Percentiles rank a stretch among this genome's conserved stretches.
phyloP scores from a whole-genome alignment of 257 asterid genomes.

The Linaria vulgaris region DNA sequence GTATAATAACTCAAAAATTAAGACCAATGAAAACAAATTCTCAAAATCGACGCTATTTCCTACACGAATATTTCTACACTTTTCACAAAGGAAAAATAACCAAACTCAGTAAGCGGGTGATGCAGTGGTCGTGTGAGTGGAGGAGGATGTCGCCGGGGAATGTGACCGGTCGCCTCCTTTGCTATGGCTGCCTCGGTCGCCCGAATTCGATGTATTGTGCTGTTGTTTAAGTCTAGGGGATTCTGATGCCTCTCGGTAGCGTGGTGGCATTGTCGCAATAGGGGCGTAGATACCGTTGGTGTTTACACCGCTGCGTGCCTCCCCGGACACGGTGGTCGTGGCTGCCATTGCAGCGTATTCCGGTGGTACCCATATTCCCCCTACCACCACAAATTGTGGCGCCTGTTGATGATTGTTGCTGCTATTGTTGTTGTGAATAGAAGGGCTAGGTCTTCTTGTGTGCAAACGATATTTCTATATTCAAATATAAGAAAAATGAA shows the following conservation, averaged over 20 bases:
- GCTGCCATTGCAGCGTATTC: slow-evolving; percentile 42
- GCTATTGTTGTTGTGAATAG: slow-evolving; percentile 38
- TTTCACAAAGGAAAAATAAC: background rate
- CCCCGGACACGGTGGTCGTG: slow-evolving; percentile 43
- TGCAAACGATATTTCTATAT: slow-evolving; percentile 69
- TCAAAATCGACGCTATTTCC: slow-evolving; percentile 26
- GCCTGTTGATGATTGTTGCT: slow-evolving; percentile 26
- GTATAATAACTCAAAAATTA: slow-evolving; percentile 13
- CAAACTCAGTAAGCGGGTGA: slow-evolving; percentile 34
- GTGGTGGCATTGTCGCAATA: slow-evolving; percentile 44
- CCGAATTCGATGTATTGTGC: slow-evolving; percentile 20
- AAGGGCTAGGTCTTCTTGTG: slow-evolving; percentile 53
- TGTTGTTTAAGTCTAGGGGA: slow-evolving; percentile 33
- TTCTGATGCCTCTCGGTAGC: slow-evolving; percentile 34
- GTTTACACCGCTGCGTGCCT: slow-evolving; percentile 40
- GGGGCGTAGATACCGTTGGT: slow-evolving; percentile 64
- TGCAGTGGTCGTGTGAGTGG: slow-evolving; percentile 49
- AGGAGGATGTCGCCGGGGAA: slow-evolving; percentile 59
- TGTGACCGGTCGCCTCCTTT: slow-evolving; percentile 41
- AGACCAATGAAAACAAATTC: slow-evolving; percentile 5
- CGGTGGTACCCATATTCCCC: slow-evolving; percentile 73
- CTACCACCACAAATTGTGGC: slow-evolving; percentile 71
- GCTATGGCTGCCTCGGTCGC: slow-evolving; percentile 27
- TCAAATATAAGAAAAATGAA: background rate
- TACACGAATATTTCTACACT: slow-evolving; percentile 28